Percentiles rank a stretch among this genome's conserved stretches.
Evolutionary conservation across 2,329 filamentous ascomycete species (phyloP).

Genomic region (Monilinia aucupariae): DNA sequence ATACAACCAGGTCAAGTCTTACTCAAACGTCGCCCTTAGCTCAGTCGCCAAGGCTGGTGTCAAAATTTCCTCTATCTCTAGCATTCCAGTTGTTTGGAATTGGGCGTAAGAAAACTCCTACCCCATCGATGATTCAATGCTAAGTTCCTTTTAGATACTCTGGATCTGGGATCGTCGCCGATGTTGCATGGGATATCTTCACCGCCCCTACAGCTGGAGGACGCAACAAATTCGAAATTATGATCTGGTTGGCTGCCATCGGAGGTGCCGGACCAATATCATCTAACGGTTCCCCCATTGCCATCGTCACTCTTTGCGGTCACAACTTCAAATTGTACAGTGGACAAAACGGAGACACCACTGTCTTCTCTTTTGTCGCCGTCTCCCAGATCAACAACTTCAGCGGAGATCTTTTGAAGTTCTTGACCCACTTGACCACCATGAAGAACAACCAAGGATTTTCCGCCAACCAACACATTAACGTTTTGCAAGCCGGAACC

Average conservation of each 20-base stretch:
- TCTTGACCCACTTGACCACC: slow-evolving; percentile 48
- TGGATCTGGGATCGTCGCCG: slow-evolving; percentile 45
- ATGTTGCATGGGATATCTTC: slow-evolving; percentile 60
- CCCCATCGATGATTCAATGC: background rate
- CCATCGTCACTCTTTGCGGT: slow-evolving; percentile 49
- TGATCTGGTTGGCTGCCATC: slow-evolving; percentile 58
- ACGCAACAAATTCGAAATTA: slow-evolving; percentile 54
- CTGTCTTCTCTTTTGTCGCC: slow-evolving; percentile 57
- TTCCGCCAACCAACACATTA: slow-evolving; percentile 46
- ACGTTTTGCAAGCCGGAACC: slow-evolving; percentile 49
- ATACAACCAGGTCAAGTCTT: slow-evolving; percentile 39
- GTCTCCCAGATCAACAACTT: slow-evolving; percentile 45
- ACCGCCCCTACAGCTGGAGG: slow-evolving; percentile 44
- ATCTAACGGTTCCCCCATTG: slow-evolving; percentile 46
- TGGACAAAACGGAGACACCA: slow-evolving; percentile 52
- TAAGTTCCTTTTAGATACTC: slow-evolving; percentile 38
- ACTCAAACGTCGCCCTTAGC: slow-evolving; percentile 38
- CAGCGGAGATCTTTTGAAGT: slow-evolving; percentile 51
- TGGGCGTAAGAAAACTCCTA: slow-evolving; percentile 35
- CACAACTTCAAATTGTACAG: slow-evolving; percentile 53
- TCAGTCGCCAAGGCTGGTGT: slow-evolving; percentile 34
- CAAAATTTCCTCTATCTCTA: slow-evolving; percentile 36
- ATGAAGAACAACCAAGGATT: slow-evolving; percentile 42
- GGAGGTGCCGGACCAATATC: slow-evolving; percentile 54
- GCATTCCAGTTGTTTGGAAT: slow-evolving; percentile 38